Evolutionary conservation across 202 grass and related monocot genomes (phyloP), one percentile per base, ranked within the genome.

Genomic region (Panicum virgatum): DNA sequence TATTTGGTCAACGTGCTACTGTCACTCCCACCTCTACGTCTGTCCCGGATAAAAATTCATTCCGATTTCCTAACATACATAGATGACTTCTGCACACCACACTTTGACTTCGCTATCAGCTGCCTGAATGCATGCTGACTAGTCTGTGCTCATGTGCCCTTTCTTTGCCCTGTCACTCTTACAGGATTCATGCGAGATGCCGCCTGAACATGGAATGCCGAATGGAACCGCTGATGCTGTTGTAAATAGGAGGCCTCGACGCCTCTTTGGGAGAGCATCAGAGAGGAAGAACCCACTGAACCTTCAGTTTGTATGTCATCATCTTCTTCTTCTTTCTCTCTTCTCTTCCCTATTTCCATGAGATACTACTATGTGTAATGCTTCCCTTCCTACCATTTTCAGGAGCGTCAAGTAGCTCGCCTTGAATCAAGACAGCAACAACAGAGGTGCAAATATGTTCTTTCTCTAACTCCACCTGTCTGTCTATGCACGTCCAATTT

Each of bases 131-230:
- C 12, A 60, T 12, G 57, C 25, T 59, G 56, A 59, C 56, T 34
- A 4, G 32, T 57, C 11, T 26, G 56, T 64, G 32, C 32, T 64
- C 62, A 89, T 71, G 43, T 81, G 19, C 32, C 32, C 70, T 71
- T 63, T 34, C 32, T 34, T 38, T 2, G 12, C 25, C 64, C 66
- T 56, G 25, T 38, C 23, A 60, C 23, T 73, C 15, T 80, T 68
- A 51, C 83, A 90, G 79, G 83, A 54, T 76, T 86, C 50, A 83
- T 79, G 88, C 88, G 61, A 83, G 43, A 90, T 90, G 88, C 80
- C 75, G 26, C 19, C 32, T 36, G 25, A 69, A 56, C 69, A 62
- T 84, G 81, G 30, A 29, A 62, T 37, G 56, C 34, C 69, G 66
- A 66, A 18, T 60, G 73, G 66, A 73, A 68, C 79, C 40, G 23